Conservation (phyloP, 257 asterid genomes). For the Solanum corneliomulleri region DNA sequence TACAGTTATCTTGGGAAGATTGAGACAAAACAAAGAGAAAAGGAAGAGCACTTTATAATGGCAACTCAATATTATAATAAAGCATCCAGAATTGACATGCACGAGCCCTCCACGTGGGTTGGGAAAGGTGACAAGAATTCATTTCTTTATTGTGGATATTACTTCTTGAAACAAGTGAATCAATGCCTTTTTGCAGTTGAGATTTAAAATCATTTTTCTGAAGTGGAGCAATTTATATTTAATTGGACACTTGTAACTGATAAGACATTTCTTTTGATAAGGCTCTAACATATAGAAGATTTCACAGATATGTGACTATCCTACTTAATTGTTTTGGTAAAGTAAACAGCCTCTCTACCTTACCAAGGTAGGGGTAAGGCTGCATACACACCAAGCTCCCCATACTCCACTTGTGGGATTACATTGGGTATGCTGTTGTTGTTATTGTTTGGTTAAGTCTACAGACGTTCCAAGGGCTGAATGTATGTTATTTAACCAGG, state of each 20-base stretch:
- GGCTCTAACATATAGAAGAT: background rate
- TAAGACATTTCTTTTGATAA: background rate
- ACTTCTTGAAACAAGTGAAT: background rate
- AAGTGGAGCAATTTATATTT: background rate
- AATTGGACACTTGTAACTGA: background rate
- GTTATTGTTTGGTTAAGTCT: background rate
- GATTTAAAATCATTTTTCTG: background rate
- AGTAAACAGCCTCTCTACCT: background rate
- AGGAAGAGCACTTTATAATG: slow-evolving; percentile 84
- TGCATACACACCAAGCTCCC: background rate
- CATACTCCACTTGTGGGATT: background rate
- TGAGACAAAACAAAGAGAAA: slow-evolving; percentile 80
- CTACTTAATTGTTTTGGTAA: background rate
- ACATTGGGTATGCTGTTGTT: background rate
- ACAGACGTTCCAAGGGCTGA: background rate
- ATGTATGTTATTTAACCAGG: background rate
- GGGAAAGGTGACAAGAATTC: slow-evolving; percentile 64
- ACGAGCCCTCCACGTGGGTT: slow-evolving; percentile 98
- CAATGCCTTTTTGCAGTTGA: background rate
- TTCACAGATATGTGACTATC: background rate
- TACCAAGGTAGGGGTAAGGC: background rate
- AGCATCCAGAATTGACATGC: slow-evolving; percentile 98
- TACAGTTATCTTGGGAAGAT: slow-evolving; percentile 86
- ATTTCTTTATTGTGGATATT: background rate
- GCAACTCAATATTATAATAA: slow-evolving; percentile 95